Evolutionary conservation across 75 land plant species (phyloP).

Genomic region (Selaginella tamariscina): DNA sequence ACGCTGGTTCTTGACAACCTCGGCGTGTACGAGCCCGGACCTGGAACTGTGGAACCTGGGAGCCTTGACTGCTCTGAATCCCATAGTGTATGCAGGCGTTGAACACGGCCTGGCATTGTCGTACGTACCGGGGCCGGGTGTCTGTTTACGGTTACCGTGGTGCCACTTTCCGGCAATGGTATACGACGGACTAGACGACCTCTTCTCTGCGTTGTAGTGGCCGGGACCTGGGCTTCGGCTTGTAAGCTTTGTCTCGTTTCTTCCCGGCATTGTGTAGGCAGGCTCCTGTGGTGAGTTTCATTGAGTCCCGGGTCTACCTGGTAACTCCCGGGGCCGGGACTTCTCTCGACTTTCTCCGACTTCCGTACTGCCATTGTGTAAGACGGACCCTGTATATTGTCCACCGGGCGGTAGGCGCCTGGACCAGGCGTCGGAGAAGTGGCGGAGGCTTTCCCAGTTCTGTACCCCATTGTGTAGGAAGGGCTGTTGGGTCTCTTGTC

Average conservation of each 20-base stretch:
- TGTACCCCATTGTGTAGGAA: slow-evolving; percentile 11
- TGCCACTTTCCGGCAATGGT: slow-evolving; percentile 9
- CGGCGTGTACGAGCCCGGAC: slow-evolving; percentile 15
- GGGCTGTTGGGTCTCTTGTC: slow-evolving; percentile 6
- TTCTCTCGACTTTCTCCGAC: not conserved
- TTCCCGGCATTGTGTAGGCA: slow-evolving; percentile 4
- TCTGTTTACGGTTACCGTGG: not conserved
- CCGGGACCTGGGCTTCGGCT: slow-evolving; percentile 14
- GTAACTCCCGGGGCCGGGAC: slow-evolving; percentile 14
- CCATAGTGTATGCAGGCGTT: slow-evolving; percentile 15
- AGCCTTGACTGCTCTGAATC: not conserved
- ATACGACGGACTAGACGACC: slow-evolving; percentile 1
- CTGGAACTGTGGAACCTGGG: not conserved
- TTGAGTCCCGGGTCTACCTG: slow-evolving; percentile 7
- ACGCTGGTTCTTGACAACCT: slow-evolving; percentile 4
- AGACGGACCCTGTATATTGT: not conserved
- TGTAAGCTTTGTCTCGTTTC: not conserved
- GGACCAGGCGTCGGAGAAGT: slow-evolving; percentile 14
- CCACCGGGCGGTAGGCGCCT: slow-evolving; percentile 7
- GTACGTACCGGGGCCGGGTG: slow-evolving; percentile 16
- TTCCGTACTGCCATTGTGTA: slow-evolving; percentile 11
- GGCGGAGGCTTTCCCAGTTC: not conserved
- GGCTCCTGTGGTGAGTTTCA: slow-evolving; percentile 9
- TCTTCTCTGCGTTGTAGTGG: not conserved
- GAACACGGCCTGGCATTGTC: not conserved